A percentile compares a stretch with the other conserved stretches of the same genome.
Conservation (phyloP, 2,329 filamentous ascomycete species). For the Aureobasidium uvarum region DNA sequence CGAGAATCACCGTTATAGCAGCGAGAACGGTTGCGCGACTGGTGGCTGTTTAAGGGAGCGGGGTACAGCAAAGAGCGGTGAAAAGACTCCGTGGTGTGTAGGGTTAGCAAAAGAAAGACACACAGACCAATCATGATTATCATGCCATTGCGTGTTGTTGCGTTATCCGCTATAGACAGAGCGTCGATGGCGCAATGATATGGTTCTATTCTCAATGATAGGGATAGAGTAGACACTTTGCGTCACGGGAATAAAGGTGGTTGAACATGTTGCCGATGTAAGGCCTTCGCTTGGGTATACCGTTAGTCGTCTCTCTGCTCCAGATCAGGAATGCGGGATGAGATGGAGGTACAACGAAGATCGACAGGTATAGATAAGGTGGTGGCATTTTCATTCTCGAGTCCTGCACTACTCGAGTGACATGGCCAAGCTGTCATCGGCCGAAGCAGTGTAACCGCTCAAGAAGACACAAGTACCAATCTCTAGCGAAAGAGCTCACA, state of each 20-base stretch:
- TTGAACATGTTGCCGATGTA: neutral
- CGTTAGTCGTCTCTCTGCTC: neutral
- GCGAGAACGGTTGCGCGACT: neutral
- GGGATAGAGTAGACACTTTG: neutral
- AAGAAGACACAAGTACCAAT: neutral
- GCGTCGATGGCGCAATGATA: neutral
- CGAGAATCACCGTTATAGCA: neutral
- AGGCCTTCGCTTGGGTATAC: neutral
- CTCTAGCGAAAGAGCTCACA: neutral
- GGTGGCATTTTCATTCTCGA: neutral
- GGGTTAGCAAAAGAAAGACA: neutral
- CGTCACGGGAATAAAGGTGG: neutral
- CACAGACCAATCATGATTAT: constrained; percentile 13
- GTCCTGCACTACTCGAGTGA: neutral
- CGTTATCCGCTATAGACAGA: neutral
- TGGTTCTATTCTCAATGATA: neutral
- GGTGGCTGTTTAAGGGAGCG: neutral
- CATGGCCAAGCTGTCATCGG: neutral
- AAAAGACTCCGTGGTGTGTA: neutral
- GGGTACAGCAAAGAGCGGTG: constrained; percentile 1
- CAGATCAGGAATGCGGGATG: neutral
- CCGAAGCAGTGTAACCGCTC: constrained; percentile 7
- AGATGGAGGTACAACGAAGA: neutral
- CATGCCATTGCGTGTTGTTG: constrained; percentile 14
- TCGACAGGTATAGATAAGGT: constrained; percentile 10